phyloP scores from a whole-genome alignment of 148 eudicot genomes.

The Diospyros lotus region DNA sequence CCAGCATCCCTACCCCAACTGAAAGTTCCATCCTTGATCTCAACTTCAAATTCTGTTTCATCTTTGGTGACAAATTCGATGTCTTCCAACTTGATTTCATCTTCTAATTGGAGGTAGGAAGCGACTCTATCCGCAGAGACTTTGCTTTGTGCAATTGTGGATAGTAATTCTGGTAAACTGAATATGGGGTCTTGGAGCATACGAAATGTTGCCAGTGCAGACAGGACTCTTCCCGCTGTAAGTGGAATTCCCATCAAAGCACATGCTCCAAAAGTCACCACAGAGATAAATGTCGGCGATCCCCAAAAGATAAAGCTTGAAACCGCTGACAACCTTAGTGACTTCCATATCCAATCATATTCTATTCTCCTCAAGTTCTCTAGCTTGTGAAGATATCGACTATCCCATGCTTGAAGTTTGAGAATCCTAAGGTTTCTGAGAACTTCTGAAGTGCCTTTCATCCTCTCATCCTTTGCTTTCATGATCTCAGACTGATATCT shows the following conservation, averaged over 20 bases:
- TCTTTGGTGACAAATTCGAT: conserved; percentile 39
- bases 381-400: conserved; percentile 46
- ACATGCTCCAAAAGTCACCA: conserved; percentile 68
- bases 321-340: conserved; percentile 49
- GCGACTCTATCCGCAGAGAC: conserved; percentile 77
- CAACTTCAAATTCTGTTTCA: conserved; percentile 39
- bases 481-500: conserved; percentile 57
- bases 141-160: conserved; percentile 70
- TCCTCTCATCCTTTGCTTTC: conserved; percentile 75
- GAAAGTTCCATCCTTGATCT: conserved; percentile 51
- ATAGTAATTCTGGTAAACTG: conserved; percentile 70
- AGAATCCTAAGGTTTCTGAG: conserved; percentile 69
- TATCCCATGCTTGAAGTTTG: conserved; percentile 92
- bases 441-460: conserved; percentile 79
- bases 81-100: conserved; percentile 54
- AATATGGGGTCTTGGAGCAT: conserved; percentile 90
- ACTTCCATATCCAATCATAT: conserved; percentile 66
- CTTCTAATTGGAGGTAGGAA: conserved; percentile 57
- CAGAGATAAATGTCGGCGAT: conserved; percentile 74
- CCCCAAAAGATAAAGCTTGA: conserved; percentile 84
- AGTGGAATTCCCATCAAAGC: conserved; percentile 68
- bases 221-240: conserved; percentile 73
- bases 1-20: conserved; percentile 69
- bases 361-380: conserved; percentile 50
- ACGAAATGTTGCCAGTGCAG: conserved; percentile 78